Conservation (phyloP, 495 filamentous ascomycete species). For the Talaromyces nanjingensis region DNA sequence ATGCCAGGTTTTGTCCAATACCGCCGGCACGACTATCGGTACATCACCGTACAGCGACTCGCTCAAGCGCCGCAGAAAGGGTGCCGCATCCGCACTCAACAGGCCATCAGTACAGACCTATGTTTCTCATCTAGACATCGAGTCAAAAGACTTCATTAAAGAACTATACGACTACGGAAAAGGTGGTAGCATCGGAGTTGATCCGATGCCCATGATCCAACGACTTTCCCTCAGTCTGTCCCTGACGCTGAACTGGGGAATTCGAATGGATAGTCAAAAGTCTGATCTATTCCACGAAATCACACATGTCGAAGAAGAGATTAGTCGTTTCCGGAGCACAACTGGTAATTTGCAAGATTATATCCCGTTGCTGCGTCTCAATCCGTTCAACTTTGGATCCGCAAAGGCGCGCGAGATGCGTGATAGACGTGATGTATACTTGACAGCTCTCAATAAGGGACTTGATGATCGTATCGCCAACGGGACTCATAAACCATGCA, state of each 20-base stretch:
- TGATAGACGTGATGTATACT: slow-evolving; percentile 52
- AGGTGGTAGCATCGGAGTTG: slow-evolving; percentile 42
- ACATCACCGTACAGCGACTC: slow-evolving; percentile 57
- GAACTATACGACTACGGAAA: slow-evolving; percentile 52
- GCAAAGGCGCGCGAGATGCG: slow-evolving; percentile 50
- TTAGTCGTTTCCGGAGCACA: slow-evolving; percentile 52
- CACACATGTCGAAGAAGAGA: slow-evolving; percentile 53
- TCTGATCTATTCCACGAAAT: slow-evolving; percentile 56
- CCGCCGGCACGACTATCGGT: slow-evolving; percentile 59
- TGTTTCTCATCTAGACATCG: slow-evolving; percentile 51
- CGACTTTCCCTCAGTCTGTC: slow-evolving; percentile 49
- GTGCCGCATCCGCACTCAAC: slow-evolving; percentile 56
- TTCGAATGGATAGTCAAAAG: slow-evolving; percentile 49
- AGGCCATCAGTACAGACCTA: slow-evolving; percentile 55
- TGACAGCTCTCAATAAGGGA: slow-evolving; percentile 42
- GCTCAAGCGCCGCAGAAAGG: slow-evolving; percentile 57
- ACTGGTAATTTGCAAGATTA: slow-evolving; percentile 60
- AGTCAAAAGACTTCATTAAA: slow-evolving; percentile 51
- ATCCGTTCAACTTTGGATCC: slow-evolving; percentile 46
- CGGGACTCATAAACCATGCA: slow-evolving; percentile 54
- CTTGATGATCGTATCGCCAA: slow-evolving; percentile 52
- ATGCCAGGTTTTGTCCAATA: slow-evolving; percentile 50
- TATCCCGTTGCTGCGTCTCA: slow-evolving; percentile 51
- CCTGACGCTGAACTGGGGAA: slow-evolving; percentile 58
- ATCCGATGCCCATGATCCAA: slow-evolving; percentile 57